Base-by-base conservation (phyloP, 371 early-diverging fungal genomes). In the Lichtheimia corymbifera region DNA sequence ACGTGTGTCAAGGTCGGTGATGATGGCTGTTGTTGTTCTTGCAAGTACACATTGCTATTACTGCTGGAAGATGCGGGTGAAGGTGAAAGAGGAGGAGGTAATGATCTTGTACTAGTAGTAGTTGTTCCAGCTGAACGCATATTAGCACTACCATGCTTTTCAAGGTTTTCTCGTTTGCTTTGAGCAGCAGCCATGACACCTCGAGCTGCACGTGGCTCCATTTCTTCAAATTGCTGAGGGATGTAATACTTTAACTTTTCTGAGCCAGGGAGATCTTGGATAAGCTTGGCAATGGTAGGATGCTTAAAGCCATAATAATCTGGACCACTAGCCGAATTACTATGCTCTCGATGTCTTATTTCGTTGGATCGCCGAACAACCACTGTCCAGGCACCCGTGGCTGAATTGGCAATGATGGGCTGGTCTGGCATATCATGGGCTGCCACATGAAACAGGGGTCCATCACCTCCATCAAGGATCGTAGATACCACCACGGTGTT, bases 381-480 rank as follows among this genome's bases (percentile, higher is more conserved):
- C 15, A 88, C 82, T 0, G 91, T 90, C 97, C 96, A 97, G n/a
- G 91, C 95, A 28, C 94, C 95, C 12, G 95, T 93, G 6, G 94
- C 88, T 0, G 94, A 91, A 47, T 80, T 83, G n/a, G 91, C 92
- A 41, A 87, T 75, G 40, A 89, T 87, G 0, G 86, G 82, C 53
- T 80, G 70, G 28, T 79, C 77, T 5, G 85, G 83, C 51, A 79
- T 81, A 57, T 87, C 95, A 12, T 88, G 89, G 6, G 93, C 88
- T 3, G 85, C 84, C 22, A 94, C 87, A 55, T 90, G 84, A 73
- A 96, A 95, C 53, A 85, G 63, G 35, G 71, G 76, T 5, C 85
- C 82, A 28, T 90, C 91, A 13, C 88, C 91, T 51, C 91, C 93
- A 56, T 93, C 93, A 18, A 89, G 64, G 30, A 96, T 89, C 47